phyloP scores from a whole-genome alignment of 768 basidiomycete genomes.

The Xanthoconium stramineum region DNA sequence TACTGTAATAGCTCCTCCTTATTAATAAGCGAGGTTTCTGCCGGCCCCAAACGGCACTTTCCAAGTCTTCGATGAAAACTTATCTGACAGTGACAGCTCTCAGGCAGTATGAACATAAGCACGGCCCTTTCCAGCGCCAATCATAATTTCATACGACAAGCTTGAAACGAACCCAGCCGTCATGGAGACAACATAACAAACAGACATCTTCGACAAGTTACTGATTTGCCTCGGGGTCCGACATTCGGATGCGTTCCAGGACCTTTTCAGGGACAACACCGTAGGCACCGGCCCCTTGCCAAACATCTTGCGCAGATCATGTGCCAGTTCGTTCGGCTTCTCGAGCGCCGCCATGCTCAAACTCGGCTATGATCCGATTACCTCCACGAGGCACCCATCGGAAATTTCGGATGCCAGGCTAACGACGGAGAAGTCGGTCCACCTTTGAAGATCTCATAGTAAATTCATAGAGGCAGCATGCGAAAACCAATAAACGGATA shows the following conservation, averaged over 20 bases:
- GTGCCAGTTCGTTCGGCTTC: constrained; percentile 44
- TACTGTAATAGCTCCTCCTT: too few relatives aligned
- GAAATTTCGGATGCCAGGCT: constrained; percentile 26
- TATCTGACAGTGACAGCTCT: neutral
- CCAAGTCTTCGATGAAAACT: too few relatives aligned
- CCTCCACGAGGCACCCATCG: constrained; percentile 42
- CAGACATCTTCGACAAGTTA: neutral
- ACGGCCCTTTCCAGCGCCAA: neutral
- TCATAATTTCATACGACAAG: too few relatives aligned
- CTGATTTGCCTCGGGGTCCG: neutral
- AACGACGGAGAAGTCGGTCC: neutral
- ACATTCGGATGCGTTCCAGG: neutral
- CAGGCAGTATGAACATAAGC: neutral
- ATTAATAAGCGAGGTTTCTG: too few relatives aligned
- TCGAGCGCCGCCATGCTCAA: constrained; percentile 38
- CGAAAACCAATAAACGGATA: constrained; percentile 60
- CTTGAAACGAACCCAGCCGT: neutral
- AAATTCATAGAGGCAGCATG: constrained; percentile 53
- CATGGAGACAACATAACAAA: neutral
- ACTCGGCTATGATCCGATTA: constrained; percentile 44
- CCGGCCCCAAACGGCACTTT: too few relatives aligned
- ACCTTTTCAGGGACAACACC: constrained; percentile 43
- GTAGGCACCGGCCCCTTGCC: constrained; percentile 46
- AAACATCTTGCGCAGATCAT: constrained; percentile 56
- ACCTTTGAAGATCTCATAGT: constrained; percentile 43